Conservation (phyloP, 1,284 basidiomycete species). For the Ustanciosporium gigantosporum region DNA sequence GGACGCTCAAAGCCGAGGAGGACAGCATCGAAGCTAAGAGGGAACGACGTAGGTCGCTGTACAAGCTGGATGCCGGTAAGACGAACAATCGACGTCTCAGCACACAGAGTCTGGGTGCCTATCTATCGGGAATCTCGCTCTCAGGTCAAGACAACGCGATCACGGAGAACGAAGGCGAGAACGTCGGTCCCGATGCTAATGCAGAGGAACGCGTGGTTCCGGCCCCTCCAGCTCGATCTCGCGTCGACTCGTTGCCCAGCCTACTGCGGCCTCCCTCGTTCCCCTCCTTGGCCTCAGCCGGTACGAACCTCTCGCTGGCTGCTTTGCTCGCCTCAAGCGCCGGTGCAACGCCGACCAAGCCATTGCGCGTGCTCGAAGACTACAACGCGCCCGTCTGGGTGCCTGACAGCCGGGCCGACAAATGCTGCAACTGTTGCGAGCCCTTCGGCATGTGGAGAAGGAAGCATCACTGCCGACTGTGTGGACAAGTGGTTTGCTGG, state of each 20-base stretch:
- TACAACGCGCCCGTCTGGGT: slow-evolving; percentile 92
- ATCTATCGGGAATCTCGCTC: slow-evolving; percentile 20
- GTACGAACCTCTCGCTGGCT: slow-evolving; percentile 22
- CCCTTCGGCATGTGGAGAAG: slow-evolving; percentile 79
- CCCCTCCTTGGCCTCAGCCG: slow-evolving; percentile 16
- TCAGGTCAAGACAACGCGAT: slow-evolving; percentile 15
- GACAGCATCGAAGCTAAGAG: slow-evolving; percentile 50
- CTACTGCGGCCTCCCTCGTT: slow-evolving; percentile 35
- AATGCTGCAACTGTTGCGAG: slow-evolving; percentile 80
- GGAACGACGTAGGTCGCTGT: slow-evolving; percentile 25
- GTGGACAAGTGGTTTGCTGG: slow-evolving; percentile 83
- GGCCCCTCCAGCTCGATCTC: slow-evolving; percentile 14
- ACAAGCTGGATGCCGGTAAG: slow-evolving; percentile 26
- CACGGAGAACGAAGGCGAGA: slow-evolving; percentile 2
- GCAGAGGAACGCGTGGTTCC: slow-evolving; percentile 10
- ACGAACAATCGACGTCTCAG: slow-evolving; percentile 17
- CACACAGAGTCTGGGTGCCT: slow-evolving; percentile 41
- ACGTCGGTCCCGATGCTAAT: slow-evolving; percentile 4
- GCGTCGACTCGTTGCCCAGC: slow-evolving; percentile 31
- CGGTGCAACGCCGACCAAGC: slow-evolving; percentile 5
- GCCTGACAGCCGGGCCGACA: slow-evolving; percentile 77
- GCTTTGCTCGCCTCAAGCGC: slow-evolving; percentile 20
- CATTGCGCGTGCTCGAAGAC: slow-evolving; percentile 69
- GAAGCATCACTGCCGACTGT: slow-evolving; percentile 86
- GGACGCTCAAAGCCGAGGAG: slow-evolving; percentile 51